Evolutionary conservation across 257 asterid genomes (phyloP).

Genomic region (Solanum verrucosum): DNA sequence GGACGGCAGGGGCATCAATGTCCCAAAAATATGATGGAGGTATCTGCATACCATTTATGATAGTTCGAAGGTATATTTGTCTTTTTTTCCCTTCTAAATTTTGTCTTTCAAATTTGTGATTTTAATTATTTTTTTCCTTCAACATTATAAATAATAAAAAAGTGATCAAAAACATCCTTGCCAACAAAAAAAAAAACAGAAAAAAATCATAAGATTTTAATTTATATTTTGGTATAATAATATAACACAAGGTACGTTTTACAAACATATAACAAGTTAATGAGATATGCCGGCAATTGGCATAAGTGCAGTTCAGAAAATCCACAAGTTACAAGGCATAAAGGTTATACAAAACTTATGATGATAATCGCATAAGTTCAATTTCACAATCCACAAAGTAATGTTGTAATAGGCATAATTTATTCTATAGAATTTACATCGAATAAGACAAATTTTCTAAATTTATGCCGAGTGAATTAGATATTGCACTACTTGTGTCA

Average conservation of each 20-base stretch:
- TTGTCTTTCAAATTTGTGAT: not conserved
- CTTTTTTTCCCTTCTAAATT: not conserved
- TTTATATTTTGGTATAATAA: not conserved
- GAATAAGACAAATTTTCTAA: accelerated
- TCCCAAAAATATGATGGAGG: too few species aligned
- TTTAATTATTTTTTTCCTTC: not conserved
- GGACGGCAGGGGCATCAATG: too few species aligned
- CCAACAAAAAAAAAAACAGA: not conserved
- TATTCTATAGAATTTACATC: not conserved
- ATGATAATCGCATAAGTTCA: too few species aligned
- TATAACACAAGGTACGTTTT: not conserved
- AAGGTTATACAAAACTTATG: not conserved
- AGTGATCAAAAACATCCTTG: not conserved
- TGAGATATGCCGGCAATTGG: not conserved
- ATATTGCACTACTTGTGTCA: not conserved
- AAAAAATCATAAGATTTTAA: not conserved
- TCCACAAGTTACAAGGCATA: not conserved
- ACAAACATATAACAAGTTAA: not conserved
- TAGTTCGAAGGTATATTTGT: too few species aligned
- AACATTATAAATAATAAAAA: not conserved
- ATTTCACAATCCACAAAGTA: not conserved
- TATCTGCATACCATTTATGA: too few species aligned
- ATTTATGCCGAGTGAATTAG: not conserved
- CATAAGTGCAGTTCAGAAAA: not conserved
- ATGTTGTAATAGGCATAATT: not conserved